Percentiles rank a stretch among this genome's conserved stretches.
phyloP scores from a whole-genome alignment of 495 filamentous ascomycete genomes.

The Lophiotrema nucula region DNA sequence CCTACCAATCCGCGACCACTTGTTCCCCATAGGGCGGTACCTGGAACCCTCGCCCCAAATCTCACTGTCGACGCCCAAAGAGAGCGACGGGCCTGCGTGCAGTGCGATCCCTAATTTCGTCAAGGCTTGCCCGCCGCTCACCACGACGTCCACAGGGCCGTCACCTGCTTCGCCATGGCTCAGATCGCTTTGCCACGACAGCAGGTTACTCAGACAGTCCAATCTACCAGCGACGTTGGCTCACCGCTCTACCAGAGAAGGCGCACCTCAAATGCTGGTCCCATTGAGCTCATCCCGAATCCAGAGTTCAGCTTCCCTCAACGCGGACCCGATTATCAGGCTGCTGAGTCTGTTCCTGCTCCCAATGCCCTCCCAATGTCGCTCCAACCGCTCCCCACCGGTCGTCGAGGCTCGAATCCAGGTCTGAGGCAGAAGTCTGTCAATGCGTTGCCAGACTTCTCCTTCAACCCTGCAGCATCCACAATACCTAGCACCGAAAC shows the following conservation, averaged over 20 bases:
- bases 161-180: constrained; percentile 34
- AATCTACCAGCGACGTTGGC: constrained; percentile 19
- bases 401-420: constrained; percentile 27
- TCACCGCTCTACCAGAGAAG: constrained; percentile 36
- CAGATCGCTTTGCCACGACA: constrained; percentile 35
- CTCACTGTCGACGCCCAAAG: constrained; percentile 13
- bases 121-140: constrained; percentile 10
- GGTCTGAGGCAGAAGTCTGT: constrained; percentile 32
- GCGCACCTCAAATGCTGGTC: constrained; percentile 13
- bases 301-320: constrained; percentile 39
- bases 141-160: constrained; percentile 13
- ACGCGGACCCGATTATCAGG: constrained; percentile 11
- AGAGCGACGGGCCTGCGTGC: constrained; percentile 13
- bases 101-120: constrained; percentile 32
- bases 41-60: constrained; percentile 19
- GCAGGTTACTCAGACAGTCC: constrained; percentile 28
- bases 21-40: constrained; percentile 15
- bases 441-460: constrained; percentile 41
- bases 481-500: constrained; percentile 12
- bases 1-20: constrained; percentile 17
- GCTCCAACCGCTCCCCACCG: constrained; percentile 26
- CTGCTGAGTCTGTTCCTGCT: background rate
- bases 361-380: constrained; percentile 29
- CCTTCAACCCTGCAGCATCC: constrained; percentile 40
- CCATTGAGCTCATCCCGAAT: constrained; percentile 38